These are phyloP conservation scores for Lojkania enalia DNA, from an alignment of 2,329 filamentous ascomycete genomes.

Conservation along the genomic window DNA sequence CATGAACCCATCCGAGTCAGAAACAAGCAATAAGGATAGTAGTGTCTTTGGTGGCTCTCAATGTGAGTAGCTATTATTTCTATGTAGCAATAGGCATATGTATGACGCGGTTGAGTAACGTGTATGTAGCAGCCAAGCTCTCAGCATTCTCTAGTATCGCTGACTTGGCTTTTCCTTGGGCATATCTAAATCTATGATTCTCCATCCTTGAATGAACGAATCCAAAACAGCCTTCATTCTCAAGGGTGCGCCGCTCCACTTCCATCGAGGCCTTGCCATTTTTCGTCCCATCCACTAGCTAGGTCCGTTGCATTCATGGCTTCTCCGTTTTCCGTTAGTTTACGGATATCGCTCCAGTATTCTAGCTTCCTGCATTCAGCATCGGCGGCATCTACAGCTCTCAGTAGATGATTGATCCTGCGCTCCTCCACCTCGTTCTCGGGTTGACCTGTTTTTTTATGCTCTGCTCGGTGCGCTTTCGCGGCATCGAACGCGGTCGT, in stretches of 20 bases:
- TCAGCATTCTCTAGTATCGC: too few species aligned
- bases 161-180: too few species aligned
- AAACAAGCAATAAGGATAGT: constrained; percentile 11
- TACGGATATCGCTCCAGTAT: constrained; percentile 77
- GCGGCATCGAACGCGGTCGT: constrained; percentile 59
- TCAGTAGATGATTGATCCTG: constrained; percentile 69
- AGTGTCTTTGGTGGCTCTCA: not conserved
- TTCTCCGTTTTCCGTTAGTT: constrained; percentile 44
- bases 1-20: constrained; percentile 45
- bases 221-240: constrained; percentile 10
- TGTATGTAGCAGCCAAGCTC: constrained; percentile 4
- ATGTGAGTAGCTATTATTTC: constrained; percentile 2
- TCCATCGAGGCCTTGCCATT: constrained; percentile 44
- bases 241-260: constrained; percentile 40
- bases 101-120: constrained; percentile 2
- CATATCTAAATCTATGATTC: not conserved
- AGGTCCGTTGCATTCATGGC: constrained; percentile 39
- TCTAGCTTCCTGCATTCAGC: constrained; percentile 79
- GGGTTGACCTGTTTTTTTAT: constrained; percentile 45
- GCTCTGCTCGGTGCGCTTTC: constrained; percentile 54
- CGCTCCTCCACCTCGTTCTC: constrained; percentile 53
- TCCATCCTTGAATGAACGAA: not conserved
- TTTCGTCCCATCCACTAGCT: constrained; percentile 39
- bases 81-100: constrained; percentile 2
- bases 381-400: constrained; percentile 74